Percentiles rank a stretch among this genome's conserved stretches.
These are phyloP conservation scores for Casuarina glauca DNA, from an alignment of 306 rosid genomes.

Conservation along the genomic window DNA sequence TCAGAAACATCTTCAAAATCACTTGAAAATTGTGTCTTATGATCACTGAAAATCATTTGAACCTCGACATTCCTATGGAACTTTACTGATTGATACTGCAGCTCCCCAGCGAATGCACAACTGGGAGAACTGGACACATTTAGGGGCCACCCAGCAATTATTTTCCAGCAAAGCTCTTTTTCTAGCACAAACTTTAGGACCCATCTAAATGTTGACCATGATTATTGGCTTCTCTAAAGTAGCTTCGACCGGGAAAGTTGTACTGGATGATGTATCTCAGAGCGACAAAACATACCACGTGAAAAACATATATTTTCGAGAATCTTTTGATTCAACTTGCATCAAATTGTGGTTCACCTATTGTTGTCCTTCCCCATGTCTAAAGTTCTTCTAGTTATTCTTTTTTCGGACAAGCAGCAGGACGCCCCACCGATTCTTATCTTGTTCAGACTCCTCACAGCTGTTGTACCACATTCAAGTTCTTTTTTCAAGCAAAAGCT, in stretches of 20 bases:
- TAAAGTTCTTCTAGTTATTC: too few relatives aligned
- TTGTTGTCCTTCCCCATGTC: neutral
- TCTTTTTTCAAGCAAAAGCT: too few relatives aligned
- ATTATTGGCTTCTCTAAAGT: neutral
- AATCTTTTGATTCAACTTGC: neutral
- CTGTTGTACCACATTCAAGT: too few relatives aligned
- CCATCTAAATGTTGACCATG: neutral
- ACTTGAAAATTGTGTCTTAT: neutral
- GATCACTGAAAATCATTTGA: slow-evolving; percentile 1
- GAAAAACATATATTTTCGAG: neutral
- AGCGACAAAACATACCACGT: neutral
- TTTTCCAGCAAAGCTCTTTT: neutral
- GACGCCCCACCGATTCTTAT: too few relatives aligned
- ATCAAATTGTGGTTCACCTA: neutral
- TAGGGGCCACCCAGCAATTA: neutral
- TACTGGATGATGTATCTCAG: neutral
- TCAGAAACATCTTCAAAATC: neutral
- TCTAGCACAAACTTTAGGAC: neutral
- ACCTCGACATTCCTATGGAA: neutral
- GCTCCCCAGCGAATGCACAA: neutral
- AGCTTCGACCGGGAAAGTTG: neutral
- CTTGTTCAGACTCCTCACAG: too few relatives aligned
- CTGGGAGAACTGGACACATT: neutral
- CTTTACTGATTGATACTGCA: neutral
- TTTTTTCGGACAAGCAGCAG: too few relatives aligned